Evolutionary conservation across 352 stramenopile genomes (phyloP), one percentile per base, ranked within the genome.

Genomic region (Globisporangium paroecandrum): DNA sequence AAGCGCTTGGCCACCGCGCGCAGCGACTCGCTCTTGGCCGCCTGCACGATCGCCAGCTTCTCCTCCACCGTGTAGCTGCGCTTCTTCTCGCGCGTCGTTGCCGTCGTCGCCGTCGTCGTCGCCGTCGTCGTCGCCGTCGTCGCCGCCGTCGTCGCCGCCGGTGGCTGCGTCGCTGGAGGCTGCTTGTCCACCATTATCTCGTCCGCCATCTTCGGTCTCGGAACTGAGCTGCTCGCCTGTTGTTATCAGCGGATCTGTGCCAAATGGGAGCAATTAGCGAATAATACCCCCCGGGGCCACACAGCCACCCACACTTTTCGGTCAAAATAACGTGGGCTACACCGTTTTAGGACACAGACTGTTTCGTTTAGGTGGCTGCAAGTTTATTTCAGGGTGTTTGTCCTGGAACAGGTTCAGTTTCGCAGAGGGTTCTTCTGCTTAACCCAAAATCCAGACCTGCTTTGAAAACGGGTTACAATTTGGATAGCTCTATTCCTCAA

Each of bases 41-140:
- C 81, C 56, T 80, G 77, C 49, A 91, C 81, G 61, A 88, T 84
- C 61, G 73, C 74, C 47, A 90, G 77, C 70, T 90, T 90, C 72
- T 91, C 80, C 57, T 88, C 77, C 25, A 89, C 83, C 3, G 83
- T 90, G 66, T 88, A 91, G 78, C 83, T 90, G 65, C 83, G 83
- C 71, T 91, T 91, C 78, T 89, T 89, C 58, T 83, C 54, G 25
- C 53, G 36, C 32, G 32, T 34, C 24, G 51, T 24, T 13, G 38
- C 15, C 27, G 27, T 32, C 27, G 27, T 32, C 27, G 27, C 27
- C 27, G 2, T 4, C 29, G 29, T n/a, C n/a, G n/a, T n/a, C n/a
- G n/a, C n/a, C n/a, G n/a, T n/a, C 32, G 32, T 34, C 24, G 49
- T 22, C 32, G 32, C 22, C 18, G 49, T 22, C 38, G 59, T 4